Percentiles rank a stretch among this genome's conserved stretches.
Conservation (phyloP, 345 rosid species). For the Eucalyptus pauciflora region DNA sequence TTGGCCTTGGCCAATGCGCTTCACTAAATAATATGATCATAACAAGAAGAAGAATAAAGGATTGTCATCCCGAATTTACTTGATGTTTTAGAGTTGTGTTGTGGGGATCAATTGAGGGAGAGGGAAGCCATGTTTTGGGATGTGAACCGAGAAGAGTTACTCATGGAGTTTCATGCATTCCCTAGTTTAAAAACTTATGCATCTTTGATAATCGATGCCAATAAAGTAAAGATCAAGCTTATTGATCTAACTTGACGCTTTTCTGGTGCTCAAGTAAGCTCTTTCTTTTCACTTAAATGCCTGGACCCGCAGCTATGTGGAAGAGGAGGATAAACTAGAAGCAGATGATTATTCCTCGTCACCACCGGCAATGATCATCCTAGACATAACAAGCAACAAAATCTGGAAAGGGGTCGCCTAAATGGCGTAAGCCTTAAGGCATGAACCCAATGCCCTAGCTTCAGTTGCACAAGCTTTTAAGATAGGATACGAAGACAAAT, state of each 20-base stretch:
- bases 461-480: background rate
- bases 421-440: background rate
- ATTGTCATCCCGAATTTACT: background rate
- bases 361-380: background rate
- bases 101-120: background rate
- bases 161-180: background rate
- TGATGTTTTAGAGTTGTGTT: background rate
- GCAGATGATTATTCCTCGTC: background rate
- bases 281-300: conserved; percentile 95
- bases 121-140: background rate
- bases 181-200: background rate
- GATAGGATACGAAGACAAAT: background rate
- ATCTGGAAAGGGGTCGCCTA: background rate
- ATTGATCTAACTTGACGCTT: conserved; percentile 62
- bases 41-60: background rate
- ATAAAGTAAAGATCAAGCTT: background rate
- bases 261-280: conserved; percentile 89
- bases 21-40: background rate
- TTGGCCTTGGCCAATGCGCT: background rate
- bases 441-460: background rate
- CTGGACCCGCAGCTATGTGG: conserved; percentile 50
- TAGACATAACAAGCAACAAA: background rate
- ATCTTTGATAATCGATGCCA: background rate
- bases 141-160: background rate
- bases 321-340: background rate